Base-by-base conservation (phyloP, 2,329 filamentous ascomycete species). In the Diaporthe sp. region DNA sequence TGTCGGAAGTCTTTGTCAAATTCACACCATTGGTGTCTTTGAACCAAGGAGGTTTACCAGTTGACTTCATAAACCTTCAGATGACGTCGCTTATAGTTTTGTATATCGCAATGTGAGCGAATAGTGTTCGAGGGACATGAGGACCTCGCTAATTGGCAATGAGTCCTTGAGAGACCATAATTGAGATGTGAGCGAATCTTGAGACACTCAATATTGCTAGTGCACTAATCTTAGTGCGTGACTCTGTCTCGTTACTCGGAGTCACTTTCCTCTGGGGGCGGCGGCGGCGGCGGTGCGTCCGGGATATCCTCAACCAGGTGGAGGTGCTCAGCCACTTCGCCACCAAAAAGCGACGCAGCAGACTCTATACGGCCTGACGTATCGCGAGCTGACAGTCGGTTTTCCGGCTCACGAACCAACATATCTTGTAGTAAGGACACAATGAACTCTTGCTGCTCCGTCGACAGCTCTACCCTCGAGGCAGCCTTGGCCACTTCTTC, bases 371-470 rank as follows among this genome's bases (percentile, higher is more conserved):
- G 51, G 44, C 34, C 37, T 57, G 15, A 57, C 51, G 10, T 51
- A 28, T 57, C 49, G 25, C 17, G 42, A 58, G 68, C 68, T 46
- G 68, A 17, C 9, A 58, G 68, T 37, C 68, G 51, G 12, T 7
- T 1, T 10, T 71, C 68, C 5, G 68, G 53, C 34, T 58, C 68
- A 15, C 68, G 37, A 10, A 13, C 68, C 51, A 71, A 42, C 51
- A 71, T 71, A 25, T 71, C 68, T 58, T 71, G 68, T 46, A 71
- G 37, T 22, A 71, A 34, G 22, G 68, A 34, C 19, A n/a, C 22
- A 46, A 71, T 46, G 3, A 71, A 71, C 17, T 7, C 34, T 10
- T 71, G 68, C 68, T 71, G 51, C 68, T 71, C 68, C 2, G 39
- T 37, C 25, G 68, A 31, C 13, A 71, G 51, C 51, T 46, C 53